Conservation (phyloP, 2,329 filamentous ascomycete genomes). For the Aspergillus bombycis region DNA sequence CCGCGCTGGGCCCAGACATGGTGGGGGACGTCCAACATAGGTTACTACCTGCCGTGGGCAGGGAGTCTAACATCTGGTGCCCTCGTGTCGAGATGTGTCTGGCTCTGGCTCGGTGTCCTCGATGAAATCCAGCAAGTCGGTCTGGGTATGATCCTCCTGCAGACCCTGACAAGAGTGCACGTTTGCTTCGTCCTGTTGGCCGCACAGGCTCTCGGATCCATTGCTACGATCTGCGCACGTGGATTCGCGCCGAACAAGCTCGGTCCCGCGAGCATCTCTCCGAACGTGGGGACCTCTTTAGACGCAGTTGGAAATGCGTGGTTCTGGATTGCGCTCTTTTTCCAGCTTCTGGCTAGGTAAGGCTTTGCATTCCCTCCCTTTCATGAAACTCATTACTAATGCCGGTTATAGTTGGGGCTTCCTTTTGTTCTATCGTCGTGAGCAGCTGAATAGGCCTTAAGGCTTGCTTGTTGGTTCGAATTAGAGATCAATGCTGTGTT, state of each 20-base stretch:
- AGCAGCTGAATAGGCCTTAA: constrained; percentile 49
- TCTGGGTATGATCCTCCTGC: constrained; percentile 68
- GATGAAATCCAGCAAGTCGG: constrained; percentile 68
- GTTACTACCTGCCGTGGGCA: constrained; percentile 66
- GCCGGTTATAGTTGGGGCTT: constrained; percentile 37
- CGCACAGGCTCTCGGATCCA: constrained; percentile 64
- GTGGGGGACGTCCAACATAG: constrained; percentile 65
- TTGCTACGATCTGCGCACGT: constrained; percentile 64
- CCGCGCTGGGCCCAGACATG: constrained; percentile 70
- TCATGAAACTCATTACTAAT: not conserved
- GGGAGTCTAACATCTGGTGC: constrained; percentile 58
- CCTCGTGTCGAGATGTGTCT: constrained; percentile 60
- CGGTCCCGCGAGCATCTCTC: constrained; percentile 65
- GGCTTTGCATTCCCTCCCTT: constrained; percentile 20
- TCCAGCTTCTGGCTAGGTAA: constrained; percentile 63
- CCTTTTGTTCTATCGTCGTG: constrained; percentile 49
- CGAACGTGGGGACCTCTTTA: constrained; percentile 58
- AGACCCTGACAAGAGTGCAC: constrained; percentile 67
- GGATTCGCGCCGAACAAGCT: constrained; percentile 63
- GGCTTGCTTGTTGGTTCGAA: constrained; percentile 24
- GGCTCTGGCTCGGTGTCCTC: constrained; percentile 69
- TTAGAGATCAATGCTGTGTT: not conserved
- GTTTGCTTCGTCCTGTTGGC: constrained; percentile 63
- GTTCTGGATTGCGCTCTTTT: constrained; percentile 64
- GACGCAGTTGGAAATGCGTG: constrained; percentile 52